These are phyloP conservation scores for Strobilomyces dryophilus DNA, from an alignment of 768 basidiomycete species.

Conservation along the genomic window DNA sequence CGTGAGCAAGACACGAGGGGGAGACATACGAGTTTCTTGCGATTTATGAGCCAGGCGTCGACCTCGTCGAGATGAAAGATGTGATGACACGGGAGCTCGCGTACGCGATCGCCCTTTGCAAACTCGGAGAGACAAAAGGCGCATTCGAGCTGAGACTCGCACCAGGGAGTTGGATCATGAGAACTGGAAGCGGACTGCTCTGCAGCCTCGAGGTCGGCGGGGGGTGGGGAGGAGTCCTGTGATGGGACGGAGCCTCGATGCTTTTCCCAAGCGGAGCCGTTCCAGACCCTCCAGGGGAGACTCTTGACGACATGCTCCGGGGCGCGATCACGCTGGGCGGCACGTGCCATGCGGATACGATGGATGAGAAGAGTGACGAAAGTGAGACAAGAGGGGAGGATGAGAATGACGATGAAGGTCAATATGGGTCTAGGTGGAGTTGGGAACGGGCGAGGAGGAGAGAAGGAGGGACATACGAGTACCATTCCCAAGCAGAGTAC, in stretches of 20 bases:
- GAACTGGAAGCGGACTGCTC: constrained; percentile 24
- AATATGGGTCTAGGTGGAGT: constrained; percentile 60
- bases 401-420: constrained; percentile 81
- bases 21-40: constrained; percentile 82
- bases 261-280: constrained; percentile 77
- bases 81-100: constrained; percentile 91
- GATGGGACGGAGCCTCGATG: constrained; percentile 40
- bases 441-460: constrained; percentile 3
- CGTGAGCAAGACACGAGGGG: not conserved
- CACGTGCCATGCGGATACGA: constrained; percentile 77
- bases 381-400: constrained; percentile 87
- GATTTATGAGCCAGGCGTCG: constrained; percentile 87
- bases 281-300: constrained; percentile 83
- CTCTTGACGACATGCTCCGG: constrained; percentile 75
- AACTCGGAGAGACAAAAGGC: constrained; percentile 92
- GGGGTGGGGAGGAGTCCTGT: constrained; percentile 21
- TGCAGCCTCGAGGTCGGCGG: constrained; percentile 40
- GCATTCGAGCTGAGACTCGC: constrained; percentile 80
- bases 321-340: constrained; percentile 79
- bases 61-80: constrained; percentile 92
- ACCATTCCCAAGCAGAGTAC: constrained; percentile 89
- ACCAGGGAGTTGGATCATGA: constrained; percentile 58
- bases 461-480: constrained; percentile 53
- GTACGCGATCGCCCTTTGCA: constrained; percentile 80
- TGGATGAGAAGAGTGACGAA: constrained; percentile 88